A percentile compares a stretch with the other conserved stretches of the same genome.
Evolutionary conservation across 2,329 filamentous ascomycete genomes (phyloP).

Genomic region (Aspergillus neotritici): DNA sequence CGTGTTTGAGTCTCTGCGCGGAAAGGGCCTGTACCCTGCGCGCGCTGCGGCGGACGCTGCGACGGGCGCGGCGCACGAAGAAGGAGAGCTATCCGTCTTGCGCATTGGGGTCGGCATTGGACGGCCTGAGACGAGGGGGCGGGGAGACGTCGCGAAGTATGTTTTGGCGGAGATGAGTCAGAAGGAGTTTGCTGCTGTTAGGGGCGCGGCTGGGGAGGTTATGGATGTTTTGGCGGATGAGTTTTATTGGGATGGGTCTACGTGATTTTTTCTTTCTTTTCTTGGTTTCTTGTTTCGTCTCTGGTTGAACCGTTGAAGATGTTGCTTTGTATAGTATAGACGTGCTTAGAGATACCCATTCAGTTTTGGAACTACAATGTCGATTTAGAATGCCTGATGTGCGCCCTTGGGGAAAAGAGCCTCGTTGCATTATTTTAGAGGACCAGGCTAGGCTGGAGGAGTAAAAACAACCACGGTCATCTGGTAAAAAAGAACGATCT

Average conservation of each 20-base stretch:
- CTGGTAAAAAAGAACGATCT: too few species aligned
- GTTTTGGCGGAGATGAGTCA: slow-evolving; percentile 65
- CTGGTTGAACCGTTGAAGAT: too few species aligned
- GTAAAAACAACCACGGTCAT: too few species aligned
- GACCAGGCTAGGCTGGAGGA: too few species aligned
- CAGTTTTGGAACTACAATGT: too few species aligned
- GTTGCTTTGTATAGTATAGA: too few species aligned
- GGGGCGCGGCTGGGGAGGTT: slow-evolving; percentile 44
- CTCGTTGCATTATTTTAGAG: too few species aligned
- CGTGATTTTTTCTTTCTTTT: background rate
- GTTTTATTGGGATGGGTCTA: slow-evolving; percentile 33
- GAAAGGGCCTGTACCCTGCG: slow-evolving; percentile 27
- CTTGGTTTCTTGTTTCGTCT: too few species aligned
- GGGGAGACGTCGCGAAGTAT: slow-evolving; percentile 64
- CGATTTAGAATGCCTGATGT: too few species aligned
- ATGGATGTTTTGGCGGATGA: slow-evolving; percentile 49
- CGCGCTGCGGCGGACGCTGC: slow-evolving; percentile 33
- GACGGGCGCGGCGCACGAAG: slow-evolving; percentile 22
- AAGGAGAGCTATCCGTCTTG: slow-evolving; percentile 38
- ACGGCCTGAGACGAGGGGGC: slow-evolving; percentile 65
- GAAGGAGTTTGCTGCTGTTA: slow-evolving; percentile 48
- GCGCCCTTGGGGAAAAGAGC: too few species aligned
- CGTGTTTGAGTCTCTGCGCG: slow-evolving; percentile 51
- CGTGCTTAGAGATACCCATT: too few species aligned
- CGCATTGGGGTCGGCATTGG: slow-evolving; percentile 82